Conservation (phyloP, 192 early-diverging fungal genomes). For the Polychytrium aggregatum region DNA sequence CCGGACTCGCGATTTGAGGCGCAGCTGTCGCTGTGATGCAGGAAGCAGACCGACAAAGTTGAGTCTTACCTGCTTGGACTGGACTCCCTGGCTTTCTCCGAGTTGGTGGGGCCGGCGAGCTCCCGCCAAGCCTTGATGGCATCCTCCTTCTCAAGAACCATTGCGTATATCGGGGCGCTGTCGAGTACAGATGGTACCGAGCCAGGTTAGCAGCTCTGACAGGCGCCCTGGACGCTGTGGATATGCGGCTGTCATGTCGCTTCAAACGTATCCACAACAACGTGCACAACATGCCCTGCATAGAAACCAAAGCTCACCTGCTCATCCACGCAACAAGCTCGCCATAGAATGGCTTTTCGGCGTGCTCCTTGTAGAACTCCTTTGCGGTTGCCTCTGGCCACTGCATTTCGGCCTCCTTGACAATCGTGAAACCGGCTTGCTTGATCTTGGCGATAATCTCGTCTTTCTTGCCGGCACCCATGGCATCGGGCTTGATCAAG, state of each 20-base stretch:
- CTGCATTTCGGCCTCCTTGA: constrained; percentile 28
- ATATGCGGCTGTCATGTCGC: too few relatives aligned
- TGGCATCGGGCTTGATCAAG: constrained; percentile 42
- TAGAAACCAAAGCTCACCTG: constrained; percentile 12
- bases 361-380: constrained; percentile 42
- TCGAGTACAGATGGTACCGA: too few relatives aligned
- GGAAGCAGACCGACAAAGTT: constrained; percentile 11
- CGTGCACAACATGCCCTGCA: too few relatives aligned
- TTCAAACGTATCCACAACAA: too few relatives aligned
- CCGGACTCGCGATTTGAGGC: constrained; percentile 18
- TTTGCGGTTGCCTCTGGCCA: constrained; percentile 24
- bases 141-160: constrained; percentile 31
- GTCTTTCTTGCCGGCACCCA: constrained; percentile 32
- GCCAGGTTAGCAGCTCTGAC: too few relatives aligned
- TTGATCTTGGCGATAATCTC: constrained; percentile 27
- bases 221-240: too few relatives aligned
- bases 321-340: constrained; percentile 44
- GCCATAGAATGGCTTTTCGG: constrained; percentile 32
- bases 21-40: constrained; percentile 12
- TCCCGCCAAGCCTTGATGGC: constrained; percentile 37
- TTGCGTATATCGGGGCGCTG: constrained; percentile 18
- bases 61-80: constrained; percentile 25
- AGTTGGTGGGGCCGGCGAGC: constrained; percentile 40
- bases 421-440: constrained; percentile 31
- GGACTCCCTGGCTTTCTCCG: constrained; percentile 31